Base-by-base conservation (phyloP, 2,329 filamentous ascomycete genomes). In the Herpotrichia juniperi region DNA sequence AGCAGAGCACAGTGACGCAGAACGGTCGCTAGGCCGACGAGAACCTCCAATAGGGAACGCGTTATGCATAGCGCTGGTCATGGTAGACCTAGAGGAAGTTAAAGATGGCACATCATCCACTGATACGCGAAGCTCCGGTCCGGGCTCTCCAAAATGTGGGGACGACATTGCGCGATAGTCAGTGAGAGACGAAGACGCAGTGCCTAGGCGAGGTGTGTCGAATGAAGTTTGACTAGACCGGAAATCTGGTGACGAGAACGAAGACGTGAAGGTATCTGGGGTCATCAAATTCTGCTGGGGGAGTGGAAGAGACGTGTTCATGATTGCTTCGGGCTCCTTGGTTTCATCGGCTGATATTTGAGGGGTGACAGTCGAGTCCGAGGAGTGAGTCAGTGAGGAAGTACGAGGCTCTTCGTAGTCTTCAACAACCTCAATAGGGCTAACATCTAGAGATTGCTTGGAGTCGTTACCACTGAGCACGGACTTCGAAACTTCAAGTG, bases 11-110 rank as follows among this genome's bases (percentile, higher is more conserved):
- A 78, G 58, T 2, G 77, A 78, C 3, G 74, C 62, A 3, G 72
- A 75, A 32, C 71, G 73, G 28, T 76, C 70, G 37, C 72, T 72
- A 45, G 63, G 65, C 42, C 80, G 79, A 7, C 79, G 78, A 51
- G 74, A 72, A 53, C 71, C 66, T 19, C 58, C 56, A 51, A 74
- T 51, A 47, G 78, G 64, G 43, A 67, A 74, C 39, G 81, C 80
- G 30, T 77, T 77, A 62, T 88, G 89, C 59, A 90, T 86, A 40
- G 85, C 83, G 6, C 87, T 83, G 16, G 79, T 88, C 83, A 88
- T 90, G 9, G 88, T 91, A 9, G 90, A 92, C 60, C 88, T 86
- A 66, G 87, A 91, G 66, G 88, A 91, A 1, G 88, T 90, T 58
- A 87, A 74, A 1, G 89, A 92, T 2, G 89, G 88, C 12, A 90